Evolutionary conservation across 2,329 filamentous ascomycete genomes (phyloP).

Genomic region (Stromatinia cepivora): DNA sequence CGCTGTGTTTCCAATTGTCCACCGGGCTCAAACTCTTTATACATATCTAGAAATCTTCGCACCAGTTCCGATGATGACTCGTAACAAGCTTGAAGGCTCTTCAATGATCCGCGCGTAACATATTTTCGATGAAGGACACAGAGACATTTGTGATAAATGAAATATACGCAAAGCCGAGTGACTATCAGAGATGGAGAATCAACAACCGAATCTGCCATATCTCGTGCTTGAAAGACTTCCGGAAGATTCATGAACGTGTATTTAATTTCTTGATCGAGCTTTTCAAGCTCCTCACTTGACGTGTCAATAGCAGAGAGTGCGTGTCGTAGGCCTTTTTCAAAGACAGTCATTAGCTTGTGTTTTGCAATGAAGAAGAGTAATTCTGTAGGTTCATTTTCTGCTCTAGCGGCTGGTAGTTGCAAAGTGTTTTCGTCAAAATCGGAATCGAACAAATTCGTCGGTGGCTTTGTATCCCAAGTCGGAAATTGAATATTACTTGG

Average conservation of each 20-base stretch:
- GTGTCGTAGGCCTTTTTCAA: constrained; percentile 37
- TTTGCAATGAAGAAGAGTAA: constrained; percentile 29
- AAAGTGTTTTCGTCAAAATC: constrained; percentile 44
- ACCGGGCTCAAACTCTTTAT: constrained; percentile 35
- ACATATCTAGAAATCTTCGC: constrained; percentile 33
- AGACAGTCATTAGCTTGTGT: constrained; percentile 39
- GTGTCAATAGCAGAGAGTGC: constrained; percentile 31
- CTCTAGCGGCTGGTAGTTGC: constrained; percentile 38
- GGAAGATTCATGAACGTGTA: constrained; percentile 31
- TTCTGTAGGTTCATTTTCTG: constrained; percentile 35
- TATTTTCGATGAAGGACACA: constrained; percentile 40
- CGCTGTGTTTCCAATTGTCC: constrained; percentile 33
- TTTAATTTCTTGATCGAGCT: constrained; percentile 33
- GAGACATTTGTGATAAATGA: constrained; percentile 36
- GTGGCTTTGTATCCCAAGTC: constrained; percentile 44
- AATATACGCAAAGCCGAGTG: constrained; percentile 33
- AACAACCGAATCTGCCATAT: constrained; percentile 31
- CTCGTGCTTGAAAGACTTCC: constrained; percentile 27
- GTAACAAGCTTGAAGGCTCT: constrained; percentile 31
- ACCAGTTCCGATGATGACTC: constrained; percentile 33
- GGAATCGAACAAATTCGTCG: constrained; percentile 45
- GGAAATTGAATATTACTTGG: constrained; percentile 51
- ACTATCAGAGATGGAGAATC: constrained; percentile 35
- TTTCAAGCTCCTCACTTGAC: background rate
- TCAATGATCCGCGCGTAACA: constrained; percentile 29